phyloP scores from a whole-genome alignment of 2,329 filamentous ascomycete species.

The Raffaelea deltoideospora region DNA sequence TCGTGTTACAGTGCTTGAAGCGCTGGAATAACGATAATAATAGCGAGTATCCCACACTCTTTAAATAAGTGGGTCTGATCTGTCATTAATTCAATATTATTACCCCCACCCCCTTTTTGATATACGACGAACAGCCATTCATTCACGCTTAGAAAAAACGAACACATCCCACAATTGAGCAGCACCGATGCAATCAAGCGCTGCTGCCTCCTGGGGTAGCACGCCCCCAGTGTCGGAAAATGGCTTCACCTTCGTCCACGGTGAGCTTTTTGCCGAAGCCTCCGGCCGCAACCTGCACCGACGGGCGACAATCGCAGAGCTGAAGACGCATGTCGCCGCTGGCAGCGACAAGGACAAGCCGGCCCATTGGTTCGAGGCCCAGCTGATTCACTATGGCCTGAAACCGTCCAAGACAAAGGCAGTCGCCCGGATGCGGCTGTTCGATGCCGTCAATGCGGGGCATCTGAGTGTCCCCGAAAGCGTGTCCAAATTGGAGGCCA shows the following conservation, averaged over 20 bases:
- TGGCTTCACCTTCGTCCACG: slow-evolving; percentile 5
- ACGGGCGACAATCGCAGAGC: slow-evolving; percentile 26
- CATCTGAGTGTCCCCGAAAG: slow-evolving; percentile 31
- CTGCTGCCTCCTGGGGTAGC: not conserved
- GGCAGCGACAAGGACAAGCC: slow-evolving; percentile 29
- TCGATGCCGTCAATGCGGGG: slow-evolving; percentile 36
- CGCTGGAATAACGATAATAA: too few species aligned
- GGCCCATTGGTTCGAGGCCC: slow-evolving; percentile 47
- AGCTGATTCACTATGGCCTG: slow-evolving; percentile 47
- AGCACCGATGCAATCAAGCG: too few species aligned
- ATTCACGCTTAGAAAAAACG: too few species aligned
- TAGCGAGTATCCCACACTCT: too few species aligned
- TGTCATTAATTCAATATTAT: too few species aligned
- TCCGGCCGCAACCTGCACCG: slow-evolving; percentile 28
- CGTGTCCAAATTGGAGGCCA: slow-evolving; percentile 32
- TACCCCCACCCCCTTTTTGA: too few species aligned
- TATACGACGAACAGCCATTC: too few species aligned
- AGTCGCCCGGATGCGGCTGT: slow-evolving; percentile 40
- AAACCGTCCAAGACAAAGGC: slow-evolving; percentile 40
- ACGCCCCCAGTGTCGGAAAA: slow-evolving; percentile 2
- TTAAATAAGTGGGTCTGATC: too few species aligned
- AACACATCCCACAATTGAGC: too few species aligned
- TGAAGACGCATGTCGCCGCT: slow-evolving; percentile 27
- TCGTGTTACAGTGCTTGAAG: too few species aligned
- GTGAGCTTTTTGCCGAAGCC: slow-evolving; percentile 27